phyloP scores from a whole-genome alignment of 2,329 filamentous ascomycete species.

The Fusarium sp. region DNA sequence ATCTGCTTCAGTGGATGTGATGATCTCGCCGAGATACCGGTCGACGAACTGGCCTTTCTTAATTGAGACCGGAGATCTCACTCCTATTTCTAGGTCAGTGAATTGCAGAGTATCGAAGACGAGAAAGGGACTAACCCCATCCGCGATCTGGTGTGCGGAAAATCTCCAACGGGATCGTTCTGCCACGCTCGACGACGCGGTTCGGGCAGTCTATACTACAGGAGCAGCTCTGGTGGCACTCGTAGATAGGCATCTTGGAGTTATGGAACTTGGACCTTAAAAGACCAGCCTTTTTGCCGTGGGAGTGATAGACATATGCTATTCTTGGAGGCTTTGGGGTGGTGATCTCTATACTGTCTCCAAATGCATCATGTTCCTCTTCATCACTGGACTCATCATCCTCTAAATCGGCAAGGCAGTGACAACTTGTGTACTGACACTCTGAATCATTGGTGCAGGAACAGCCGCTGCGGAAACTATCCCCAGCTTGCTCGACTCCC shows the following conservation, averaged over 20 bases:
- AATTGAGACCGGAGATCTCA: slow-evolving; percentile 74
- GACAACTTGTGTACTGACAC: slow-evolving; percentile 76
- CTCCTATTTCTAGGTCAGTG: slow-evolving; percentile 56
- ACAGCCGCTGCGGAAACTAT: slow-evolving; percentile 77
- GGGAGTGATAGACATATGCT: slow-evolving; percentile 73
- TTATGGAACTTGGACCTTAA: slow-evolving; percentile 65
- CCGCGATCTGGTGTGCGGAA: slow-evolving; percentile 80
- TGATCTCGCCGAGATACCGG: slow-evolving; percentile 79
- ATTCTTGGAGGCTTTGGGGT: slow-evolving; percentile 47
- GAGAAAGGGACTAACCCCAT: slow-evolving; percentile 69
- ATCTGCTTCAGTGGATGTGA: slow-evolving; percentile 73
- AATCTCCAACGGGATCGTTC: slow-evolving; percentile 78
- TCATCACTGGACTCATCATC: slow-evolving; percentile 63
- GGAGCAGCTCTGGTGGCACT: slow-evolving; percentile 79
- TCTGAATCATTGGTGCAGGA: slow-evolving; percentile 70
- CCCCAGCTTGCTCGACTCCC: slow-evolving; percentile 70
- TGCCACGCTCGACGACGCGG: slow-evolving; percentile 79
- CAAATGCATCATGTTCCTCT: slow-evolving; percentile 47
- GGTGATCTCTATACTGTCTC: slow-evolving; percentile 41
- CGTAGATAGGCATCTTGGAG: slow-evolving; percentile 76
- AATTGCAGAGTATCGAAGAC: not conserved
- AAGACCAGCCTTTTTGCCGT: slow-evolving; percentile 64
- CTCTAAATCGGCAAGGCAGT: slow-evolving; percentile 75
- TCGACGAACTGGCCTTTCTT: slow-evolving; percentile 83
- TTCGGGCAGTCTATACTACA: slow-evolving; percentile 77